Percentiles rank a stretch among this genome's conserved stretches.
phyloP scores from a whole-genome alignment of 2,329 filamentous ascomycete genomes.

The Fusarium continuum region DNA sequence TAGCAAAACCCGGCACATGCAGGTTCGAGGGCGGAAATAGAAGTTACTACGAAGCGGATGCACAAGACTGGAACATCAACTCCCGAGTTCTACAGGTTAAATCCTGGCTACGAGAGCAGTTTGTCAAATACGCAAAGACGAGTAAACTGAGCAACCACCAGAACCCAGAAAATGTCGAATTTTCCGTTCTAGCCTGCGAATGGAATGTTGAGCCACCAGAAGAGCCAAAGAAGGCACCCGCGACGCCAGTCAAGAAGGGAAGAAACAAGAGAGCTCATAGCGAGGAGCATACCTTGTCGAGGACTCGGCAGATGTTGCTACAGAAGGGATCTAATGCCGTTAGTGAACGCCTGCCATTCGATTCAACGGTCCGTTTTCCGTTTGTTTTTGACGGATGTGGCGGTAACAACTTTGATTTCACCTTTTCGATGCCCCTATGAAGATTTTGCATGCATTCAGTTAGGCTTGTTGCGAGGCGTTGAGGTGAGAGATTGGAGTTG shows the following conservation, averaged over 20 bases:
- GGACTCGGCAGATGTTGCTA: slow-evolving; percentile 22
- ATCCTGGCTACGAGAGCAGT: slow-evolving; percentile 52
- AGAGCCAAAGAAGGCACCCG: slow-evolving; percentile 12
- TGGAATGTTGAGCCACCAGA: slow-evolving; percentile 46
- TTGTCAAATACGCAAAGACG: slow-evolving; percentile 49
- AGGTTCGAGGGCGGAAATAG: slow-evolving; percentile 38
- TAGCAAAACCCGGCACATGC: slow-evolving; percentile 2
- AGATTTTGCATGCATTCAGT: slow-evolving; percentile 1
- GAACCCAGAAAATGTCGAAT: slow-evolving; percentile 51
- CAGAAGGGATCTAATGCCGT: background rate
- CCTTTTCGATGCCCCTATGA: slow-evolving; percentile 33
- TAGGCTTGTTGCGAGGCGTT: slow-evolving; percentile 19
- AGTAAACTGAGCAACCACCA: slow-evolving; percentile 47
- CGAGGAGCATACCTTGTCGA: slow-evolving; percentile 37
- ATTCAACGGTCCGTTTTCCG: slow-evolving; percentile 14
- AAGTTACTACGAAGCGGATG: slow-evolving; percentile 49
- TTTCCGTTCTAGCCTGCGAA: slow-evolving; percentile 55
- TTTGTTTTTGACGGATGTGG: slow-evolving; percentile 40
- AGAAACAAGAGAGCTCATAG: slow-evolving; percentile 41
- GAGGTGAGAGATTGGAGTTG: background rate
- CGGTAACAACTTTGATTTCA: slow-evolving; percentile 39
- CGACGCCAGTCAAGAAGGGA: slow-evolving; percentile 38
- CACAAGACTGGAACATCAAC: slow-evolving; percentile 48
- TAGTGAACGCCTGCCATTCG: background rate
- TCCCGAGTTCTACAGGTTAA: slow-evolving; percentile 49